Percentiles rank a stretch among this genome's conserved stretches.
These are phyloP conservation scores for Pyrus pyrifolia DNA, from an alignment of 306 rosid genomes.

Conservation along the genomic window DNA sequence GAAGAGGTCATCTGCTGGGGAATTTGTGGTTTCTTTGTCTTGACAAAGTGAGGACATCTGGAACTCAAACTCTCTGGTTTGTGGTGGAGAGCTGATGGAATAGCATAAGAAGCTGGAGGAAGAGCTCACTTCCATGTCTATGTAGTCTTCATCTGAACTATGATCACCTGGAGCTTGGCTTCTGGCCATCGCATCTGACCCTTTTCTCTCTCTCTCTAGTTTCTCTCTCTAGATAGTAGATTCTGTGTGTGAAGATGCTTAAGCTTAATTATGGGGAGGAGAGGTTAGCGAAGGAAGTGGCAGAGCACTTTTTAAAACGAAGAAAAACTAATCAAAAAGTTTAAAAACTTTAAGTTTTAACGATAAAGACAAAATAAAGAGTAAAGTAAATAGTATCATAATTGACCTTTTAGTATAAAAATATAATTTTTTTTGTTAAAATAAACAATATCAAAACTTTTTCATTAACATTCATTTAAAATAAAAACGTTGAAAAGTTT, in stretches of 20 bases:
- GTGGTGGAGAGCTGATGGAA: slow-evolving; percentile 49
- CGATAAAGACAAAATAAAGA: too few relatives aligned
- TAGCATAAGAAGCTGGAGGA: slow-evolving; percentile 39
- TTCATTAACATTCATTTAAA: slow-evolving; percentile 7
- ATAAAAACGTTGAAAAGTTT: slow-evolving; percentile 36
- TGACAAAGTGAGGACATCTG: slow-evolving; percentile 56
- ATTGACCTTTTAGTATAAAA: too few relatives aligned
- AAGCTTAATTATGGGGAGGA: slow-evolving; percentile 36
- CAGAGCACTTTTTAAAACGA: slow-evolving; percentile 33
- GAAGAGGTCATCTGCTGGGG: slow-evolving; percentile 92
- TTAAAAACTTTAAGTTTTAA: too few relatives aligned
- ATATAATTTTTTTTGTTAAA: too few relatives aligned
- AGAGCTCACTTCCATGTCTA: slow-evolving; percentile 75
- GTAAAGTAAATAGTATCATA: too few relatives aligned
- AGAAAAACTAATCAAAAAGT: too few relatives aligned
- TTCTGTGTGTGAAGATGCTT: slow-evolving; percentile 33
- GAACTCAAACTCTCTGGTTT: slow-evolving; percentile 77
- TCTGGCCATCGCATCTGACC: slow-evolving; percentile 51
- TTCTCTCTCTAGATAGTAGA: background rate
- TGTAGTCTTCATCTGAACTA: slow-evolving; percentile 81
- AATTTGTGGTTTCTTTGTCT: slow-evolving; percentile 41
- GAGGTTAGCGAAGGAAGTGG: slow-evolving; percentile 44
- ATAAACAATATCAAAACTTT: too few relatives aligned
- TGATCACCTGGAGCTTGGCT: slow-evolving; percentile 34
- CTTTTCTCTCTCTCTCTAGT: background rate